Base-by-base conservation (phyloP, 2,329 filamentous ascomycete species). In the Dactylellina sp. region DNA sequence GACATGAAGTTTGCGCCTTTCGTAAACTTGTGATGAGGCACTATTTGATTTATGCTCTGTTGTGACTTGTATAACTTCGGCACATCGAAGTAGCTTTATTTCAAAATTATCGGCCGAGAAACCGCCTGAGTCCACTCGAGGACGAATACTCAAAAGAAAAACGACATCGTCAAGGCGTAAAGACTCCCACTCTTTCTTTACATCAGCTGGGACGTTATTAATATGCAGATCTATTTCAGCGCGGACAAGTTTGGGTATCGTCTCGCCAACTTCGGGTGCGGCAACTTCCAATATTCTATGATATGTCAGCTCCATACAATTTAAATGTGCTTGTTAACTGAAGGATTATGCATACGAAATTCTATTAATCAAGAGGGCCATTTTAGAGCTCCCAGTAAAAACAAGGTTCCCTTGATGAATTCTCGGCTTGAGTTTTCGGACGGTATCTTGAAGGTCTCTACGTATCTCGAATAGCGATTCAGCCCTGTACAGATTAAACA, bases 401-500 rank as follows among this genome's bases (percentile, higher is more conserved):
- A 56, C 12, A 83, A 84, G 0, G 86, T 89, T 75, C 88, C 87
- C n/a, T 89, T 90, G 39, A 87, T 85, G 85, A 20, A 83, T 79
- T 76, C 89, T 87, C 1, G 94, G 93, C 76, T 90, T 88, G 71
- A 99, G 83, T 49, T 92, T 89, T 79, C 91, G 91, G 56, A 98
- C 80, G 5, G 90, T 88, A 52, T 91, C 87, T 80, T 97, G 92
- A 66, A 99, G 88, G 80, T 99, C 92, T 79, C 93, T 94, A 49
- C 93, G 88, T 71, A 99, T 94, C 72, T 92, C 91, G 80, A 96
- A 98, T 80, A 98, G 97, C 0, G 94, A 87, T 81, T 99, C 95
- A 70, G 89, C 91, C 42, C 94, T 89, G 80, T 97, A 95, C 7
- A 99, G 84, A 12, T 96, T 86, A 78, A 98, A 89, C 0, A 94